A percentile compares a stretch with the other conserved stretches of the same genome.
These are phyloP conservation scores for Panaeolus cyanescens DNA, from an alignment of 768 basidiomycete genomes.

Conservation along the genomic window DNA sequence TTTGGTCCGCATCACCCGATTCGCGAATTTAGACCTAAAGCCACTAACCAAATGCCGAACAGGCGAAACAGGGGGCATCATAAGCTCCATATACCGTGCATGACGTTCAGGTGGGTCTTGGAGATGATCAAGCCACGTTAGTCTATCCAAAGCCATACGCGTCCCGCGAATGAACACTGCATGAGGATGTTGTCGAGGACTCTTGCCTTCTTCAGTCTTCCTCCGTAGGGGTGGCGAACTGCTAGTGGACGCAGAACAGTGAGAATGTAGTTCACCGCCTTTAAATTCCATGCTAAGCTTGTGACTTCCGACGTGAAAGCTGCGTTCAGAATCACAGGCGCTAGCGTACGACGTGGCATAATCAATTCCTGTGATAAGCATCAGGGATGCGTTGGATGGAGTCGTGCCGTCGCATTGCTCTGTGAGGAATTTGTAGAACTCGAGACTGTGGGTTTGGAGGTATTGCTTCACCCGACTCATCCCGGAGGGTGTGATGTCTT, in stretches of 20 bases:
- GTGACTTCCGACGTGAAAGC: neutral
- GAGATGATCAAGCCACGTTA: neutral
- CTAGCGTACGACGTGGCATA: neutral
- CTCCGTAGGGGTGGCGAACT: neutral
- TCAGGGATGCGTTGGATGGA: neutral
- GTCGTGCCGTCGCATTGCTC: neutral
- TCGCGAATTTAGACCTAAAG: neutral
- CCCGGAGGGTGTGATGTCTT: neutral
- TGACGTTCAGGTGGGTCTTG: neutral
- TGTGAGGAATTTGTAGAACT: constrained; percentile 1
- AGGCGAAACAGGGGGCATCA: neutral
- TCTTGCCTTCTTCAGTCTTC: neutral
- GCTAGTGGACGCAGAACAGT: neutral
- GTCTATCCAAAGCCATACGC: neutral
- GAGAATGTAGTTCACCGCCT: neutral
- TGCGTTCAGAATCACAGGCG: neutral
- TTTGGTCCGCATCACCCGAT: neutral
- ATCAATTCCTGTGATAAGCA: neutral
- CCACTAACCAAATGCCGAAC: neutral
- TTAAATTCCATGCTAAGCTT: neutral
- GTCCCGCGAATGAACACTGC: neutral
- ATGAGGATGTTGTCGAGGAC: neutral
- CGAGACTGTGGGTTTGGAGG: neutral
- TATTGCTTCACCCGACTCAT: neutral
- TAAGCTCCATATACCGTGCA: neutral